A percentile compares a stretch with the other conserved stretches of the same genome.
Evolutionary conservation across 306 rosid genomes (phyloP).

Genomic region (Lotus japonicus): DNA sequence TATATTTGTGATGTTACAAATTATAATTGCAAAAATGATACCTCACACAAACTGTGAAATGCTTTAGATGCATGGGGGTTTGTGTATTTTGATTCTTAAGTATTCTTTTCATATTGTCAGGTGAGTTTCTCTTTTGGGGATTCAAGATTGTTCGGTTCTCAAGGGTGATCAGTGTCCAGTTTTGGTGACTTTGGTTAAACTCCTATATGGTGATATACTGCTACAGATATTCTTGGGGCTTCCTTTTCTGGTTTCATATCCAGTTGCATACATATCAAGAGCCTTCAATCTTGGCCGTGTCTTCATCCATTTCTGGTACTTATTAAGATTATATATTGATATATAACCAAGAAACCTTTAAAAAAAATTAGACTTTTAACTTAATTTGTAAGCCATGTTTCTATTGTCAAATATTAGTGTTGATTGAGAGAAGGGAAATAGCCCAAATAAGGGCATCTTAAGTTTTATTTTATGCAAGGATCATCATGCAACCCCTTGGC

Average conservation of each 20-base stretch:
- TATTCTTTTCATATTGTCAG: conserved; percentile 32
- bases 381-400: neutral
- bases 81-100: conserved; percentile 27
- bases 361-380: conserved; percentile 3
- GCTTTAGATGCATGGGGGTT: conserved; percentile 24
- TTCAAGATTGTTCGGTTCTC: conserved; percentile 23
- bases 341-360: neutral
- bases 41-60: conserved; percentile 8
- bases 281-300: conserved; percentile 96
- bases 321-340: conserved; percentile 6
- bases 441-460: neutral
- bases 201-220: conserved; percentile 37
- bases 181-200: conserved; percentile 30
- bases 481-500: neutral
- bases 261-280: conserved; percentile 71
- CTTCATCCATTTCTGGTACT: conserved; percentile 94
- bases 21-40: too few relatives aligned
- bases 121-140: conserved; percentile 61
- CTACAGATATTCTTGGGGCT: conserved; percentile 80
- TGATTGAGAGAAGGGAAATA: conserved; percentile 6
- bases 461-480: neutral
- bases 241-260: conserved; percentile 75
- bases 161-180: conserved; percentile 32
- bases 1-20: neutral
- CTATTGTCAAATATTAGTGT: neutral